A percentile compares a stretch with the other conserved stretches of the same genome.
Evolutionary conservation across 805 yeast species (phyloP).

Genomic region (Saturnispora galanensis): DNA sequence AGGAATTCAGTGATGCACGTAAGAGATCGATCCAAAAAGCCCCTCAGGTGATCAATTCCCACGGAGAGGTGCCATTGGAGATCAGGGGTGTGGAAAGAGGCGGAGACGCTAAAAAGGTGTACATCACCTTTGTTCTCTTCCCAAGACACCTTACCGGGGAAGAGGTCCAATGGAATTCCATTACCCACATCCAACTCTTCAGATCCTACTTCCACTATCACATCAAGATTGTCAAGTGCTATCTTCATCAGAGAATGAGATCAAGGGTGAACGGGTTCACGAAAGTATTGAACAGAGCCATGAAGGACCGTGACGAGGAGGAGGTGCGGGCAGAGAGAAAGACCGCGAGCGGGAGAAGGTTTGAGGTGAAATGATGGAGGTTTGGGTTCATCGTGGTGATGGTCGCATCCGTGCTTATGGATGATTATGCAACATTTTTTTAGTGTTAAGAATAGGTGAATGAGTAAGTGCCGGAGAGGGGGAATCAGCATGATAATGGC

Average conservation of each 20-base stretch:
- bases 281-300: slow-evolving; percentile 93
- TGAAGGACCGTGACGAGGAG: slow-evolving; percentile 79
- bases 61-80: slow-evolving; percentile 89
- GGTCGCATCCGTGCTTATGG: too few species aligned
- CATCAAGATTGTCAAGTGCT: slow-evolving; percentile 96
- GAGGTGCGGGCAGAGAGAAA: slow-evolving; percentile 42
- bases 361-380: slow-evolving; percentile 28
- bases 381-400: too few species aligned
- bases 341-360: slow-evolving; percentile 66
- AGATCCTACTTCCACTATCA: slow-evolving; percentile 98
- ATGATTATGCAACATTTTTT: too few species aligned
- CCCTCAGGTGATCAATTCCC: slow-evolving; percentile 92
- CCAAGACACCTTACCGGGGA: slow-evolving; percentile 65
- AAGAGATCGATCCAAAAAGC: slow-evolving; percentile 94
- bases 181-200: slow-evolving; percentile 84
- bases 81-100: slow-evolving; percentile 37
- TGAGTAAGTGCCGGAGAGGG: too few species aligned
- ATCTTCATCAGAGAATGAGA: slow-evolving; percentile 97
- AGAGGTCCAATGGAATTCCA: slow-evolving; percentile 67
- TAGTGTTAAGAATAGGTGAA: too few species aligned
- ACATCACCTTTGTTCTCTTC: slow-evolving; percentile 64
- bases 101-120: slow-evolving; percentile 25
- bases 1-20: slow-evolving; percentile 94
- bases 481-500: too few species aligned
- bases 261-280: slow-evolving; percentile 87